Conservation (phyloP, 805 yeast species). For the Candida glaebosa region DNA sequence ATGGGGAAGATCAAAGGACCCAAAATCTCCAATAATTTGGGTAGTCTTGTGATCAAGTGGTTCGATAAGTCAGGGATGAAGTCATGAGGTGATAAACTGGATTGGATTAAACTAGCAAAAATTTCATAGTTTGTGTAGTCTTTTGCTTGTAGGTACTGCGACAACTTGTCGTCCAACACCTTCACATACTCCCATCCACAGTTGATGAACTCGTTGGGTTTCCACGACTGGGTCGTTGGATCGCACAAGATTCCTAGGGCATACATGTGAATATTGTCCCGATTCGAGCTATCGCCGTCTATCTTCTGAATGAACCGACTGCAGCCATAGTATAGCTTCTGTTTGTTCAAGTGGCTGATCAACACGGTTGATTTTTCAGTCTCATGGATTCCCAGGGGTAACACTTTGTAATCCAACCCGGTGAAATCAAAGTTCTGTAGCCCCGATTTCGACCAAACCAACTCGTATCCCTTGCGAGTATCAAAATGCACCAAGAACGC, state of each 20-base stretch:
- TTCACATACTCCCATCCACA: conserved; percentile 39
- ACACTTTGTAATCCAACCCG: conserved; percentile 36
- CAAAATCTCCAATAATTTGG: conserved; percentile 43
- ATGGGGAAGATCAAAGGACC: conserved; percentile 67
- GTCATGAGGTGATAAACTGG: not conserved
- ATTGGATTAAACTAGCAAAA: conserved; percentile 15
- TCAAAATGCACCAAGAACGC: conserved; percentile 37
- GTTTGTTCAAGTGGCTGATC: conserved; percentile 24
- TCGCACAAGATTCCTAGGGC: conserved; percentile 36
- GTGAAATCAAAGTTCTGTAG: conserved; percentile 15
- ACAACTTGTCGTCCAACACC: conserved; percentile 23
- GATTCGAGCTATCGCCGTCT: conserved; percentile 10
- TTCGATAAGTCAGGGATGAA: conserved; percentile 17
- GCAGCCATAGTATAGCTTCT: conserved; percentile 30
- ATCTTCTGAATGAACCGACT: conserved; percentile 11
- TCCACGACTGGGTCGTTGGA: conserved; percentile 26
- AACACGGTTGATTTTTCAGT: conserved; percentile 24
- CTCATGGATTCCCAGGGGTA: conserved; percentile 43
- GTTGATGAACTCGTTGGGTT: conserved; percentile 31
- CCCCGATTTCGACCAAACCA: conserved; percentile 32
- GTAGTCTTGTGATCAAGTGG: conserved; percentile 43
- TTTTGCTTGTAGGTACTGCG: conserved; percentile 15
- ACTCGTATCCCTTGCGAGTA: conserved; percentile 30
- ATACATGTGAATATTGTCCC: conserved; percentile 35
- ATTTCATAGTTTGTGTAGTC: conserved; percentile 15